Conservation (phyloP, 352 stramenopile genomes). For the Halophytophthora polymorphica region DNA sequence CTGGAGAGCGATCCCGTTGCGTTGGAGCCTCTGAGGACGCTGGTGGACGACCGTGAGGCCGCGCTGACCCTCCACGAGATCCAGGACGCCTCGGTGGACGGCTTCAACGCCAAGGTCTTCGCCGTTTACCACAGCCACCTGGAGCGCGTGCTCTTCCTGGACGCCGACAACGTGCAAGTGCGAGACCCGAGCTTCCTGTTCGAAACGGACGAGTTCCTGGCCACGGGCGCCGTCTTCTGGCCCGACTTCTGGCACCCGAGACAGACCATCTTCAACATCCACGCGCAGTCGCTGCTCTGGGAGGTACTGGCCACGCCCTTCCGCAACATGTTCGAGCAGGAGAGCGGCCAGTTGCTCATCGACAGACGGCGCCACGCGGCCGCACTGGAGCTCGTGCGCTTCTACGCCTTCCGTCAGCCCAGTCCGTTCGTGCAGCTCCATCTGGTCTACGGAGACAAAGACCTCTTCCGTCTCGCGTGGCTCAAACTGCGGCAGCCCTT, state of each 20-base stretch:
- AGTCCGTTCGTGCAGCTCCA: slow-evolving; percentile 33
- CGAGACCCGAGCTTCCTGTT: too few species aligned
- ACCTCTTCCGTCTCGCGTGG: slow-evolving; percentile 54
- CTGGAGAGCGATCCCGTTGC: too few species aligned
- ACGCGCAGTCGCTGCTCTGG: slow-evolving; percentile 42
- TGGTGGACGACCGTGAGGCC: too few species aligned
- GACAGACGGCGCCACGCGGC: slow-evolving; percentile 29
- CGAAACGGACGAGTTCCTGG: too few species aligned
- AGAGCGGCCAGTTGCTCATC: too few species aligned
- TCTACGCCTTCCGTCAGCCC: slow-evolving; percentile 38
- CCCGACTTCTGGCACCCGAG: slow-evolving; percentile 74
- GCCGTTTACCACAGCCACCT: too few species aligned
- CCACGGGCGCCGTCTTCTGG: slow-evolving; percentile 73
- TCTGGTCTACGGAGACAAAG: slow-evolving; percentile 52
- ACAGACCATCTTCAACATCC: slow-evolving; percentile 51
- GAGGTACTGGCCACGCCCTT: slow-evolving; percentile 37
- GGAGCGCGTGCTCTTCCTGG: too few species aligned
- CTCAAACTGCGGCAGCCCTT: slow-evolving; percentile 39
- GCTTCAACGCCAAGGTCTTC: too few species aligned
- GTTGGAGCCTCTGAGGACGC: too few species aligned
- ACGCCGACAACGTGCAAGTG: too few species aligned
- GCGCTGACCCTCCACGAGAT: too few species aligned
- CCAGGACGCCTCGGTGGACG: too few species aligned
- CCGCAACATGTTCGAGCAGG: slow-evolving; percentile 61
- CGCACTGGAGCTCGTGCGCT: slow-evolving; percentile 30